Conservation (phyloP, 2,329 filamentous ascomycete genomes). For the Cryphonectria japonica region DNA sequence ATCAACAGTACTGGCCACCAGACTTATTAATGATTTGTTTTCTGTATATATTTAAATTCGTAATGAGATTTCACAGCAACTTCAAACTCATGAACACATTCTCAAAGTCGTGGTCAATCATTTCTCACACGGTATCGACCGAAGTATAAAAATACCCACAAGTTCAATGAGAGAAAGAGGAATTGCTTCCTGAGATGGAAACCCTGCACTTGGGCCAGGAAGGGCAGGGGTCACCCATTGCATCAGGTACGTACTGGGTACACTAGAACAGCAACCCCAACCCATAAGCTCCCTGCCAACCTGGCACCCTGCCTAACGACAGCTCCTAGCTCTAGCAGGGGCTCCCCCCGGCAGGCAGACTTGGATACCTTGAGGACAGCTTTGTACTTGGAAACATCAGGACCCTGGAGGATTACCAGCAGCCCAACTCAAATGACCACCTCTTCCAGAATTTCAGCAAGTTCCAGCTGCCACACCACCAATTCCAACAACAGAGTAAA, state of each 20-base stretch:
- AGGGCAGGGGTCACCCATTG: neutral
- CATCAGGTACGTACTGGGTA: neutral
- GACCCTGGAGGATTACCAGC: neutral
- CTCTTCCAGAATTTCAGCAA: neutral
- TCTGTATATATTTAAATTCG: neutral
- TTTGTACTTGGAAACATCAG: neutral
- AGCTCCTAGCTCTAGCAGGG: neutral
- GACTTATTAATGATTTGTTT: neutral
- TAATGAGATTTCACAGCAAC: neutral
- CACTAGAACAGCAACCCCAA: neutral
- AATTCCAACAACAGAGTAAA: neutral
- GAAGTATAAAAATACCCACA: neutral
- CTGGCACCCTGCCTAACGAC: neutral
- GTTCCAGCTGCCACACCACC: neutral
- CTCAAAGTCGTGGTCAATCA: neutral
- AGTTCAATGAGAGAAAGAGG: neutral
- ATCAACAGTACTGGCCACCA: neutral
- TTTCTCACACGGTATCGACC: neutral
- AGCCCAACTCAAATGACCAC: neutral
- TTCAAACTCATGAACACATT: neutral
- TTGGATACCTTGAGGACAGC: slow-evolving; percentile 7
- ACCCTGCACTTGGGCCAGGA: neutral
- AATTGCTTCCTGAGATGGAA: neutral
- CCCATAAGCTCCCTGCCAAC: neutral
- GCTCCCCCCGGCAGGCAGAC: slow-evolving; percentile 1